These are phyloP conservation scores for Calonectria multiphialidica DNA, from an alignment of 2,329 filamentous ascomycete genomes.

Conservation along the genomic window DNA sequence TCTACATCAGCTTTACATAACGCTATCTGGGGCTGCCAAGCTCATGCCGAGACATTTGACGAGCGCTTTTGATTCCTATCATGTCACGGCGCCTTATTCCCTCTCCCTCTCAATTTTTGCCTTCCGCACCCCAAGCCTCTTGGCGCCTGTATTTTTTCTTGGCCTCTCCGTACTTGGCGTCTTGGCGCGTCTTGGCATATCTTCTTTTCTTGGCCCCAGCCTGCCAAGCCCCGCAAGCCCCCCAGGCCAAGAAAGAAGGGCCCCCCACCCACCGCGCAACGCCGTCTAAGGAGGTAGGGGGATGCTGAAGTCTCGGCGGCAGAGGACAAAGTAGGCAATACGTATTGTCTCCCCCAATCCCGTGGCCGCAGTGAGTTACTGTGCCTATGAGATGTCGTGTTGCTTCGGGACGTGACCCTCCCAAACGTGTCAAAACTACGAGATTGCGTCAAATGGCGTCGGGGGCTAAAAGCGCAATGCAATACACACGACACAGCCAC, in stretches of 20 bases:
- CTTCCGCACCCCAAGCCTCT: conserved; percentile 13
- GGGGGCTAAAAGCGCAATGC: neutral
- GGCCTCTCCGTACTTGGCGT: conserved; percentile 9
- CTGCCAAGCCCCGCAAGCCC: conserved; percentile 13
- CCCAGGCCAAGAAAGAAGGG: conserved; percentile 4
- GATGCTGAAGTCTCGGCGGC: neutral
- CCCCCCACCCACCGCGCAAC: neutral
- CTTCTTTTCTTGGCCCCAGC: conserved; percentile 1
- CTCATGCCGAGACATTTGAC: conserved; percentile 7
- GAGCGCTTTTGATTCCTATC: conserved; percentile 8
- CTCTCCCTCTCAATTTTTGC: neutral
- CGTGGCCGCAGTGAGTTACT: conserved; percentile 2
- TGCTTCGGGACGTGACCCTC: neutral
- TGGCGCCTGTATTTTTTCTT: conserved; percentile 7
- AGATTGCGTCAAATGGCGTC: conserved; percentile 10
- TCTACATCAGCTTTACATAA: neutral
- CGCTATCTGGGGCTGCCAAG: conserved; percentile 1
- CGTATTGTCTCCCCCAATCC: neutral
- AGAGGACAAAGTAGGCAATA: neutral
- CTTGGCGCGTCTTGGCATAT: conserved; percentile 20
- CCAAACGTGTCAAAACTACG: conserved; percentile 3
- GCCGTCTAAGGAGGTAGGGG: neutral
- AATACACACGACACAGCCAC: conserved; percentile 6
- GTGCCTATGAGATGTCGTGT: neutral
- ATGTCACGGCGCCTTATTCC: neutral